Conservation (phyloP, 2,329 filamentous ascomycete genomes). For the Colletotrichum eremochloae region DNA sequence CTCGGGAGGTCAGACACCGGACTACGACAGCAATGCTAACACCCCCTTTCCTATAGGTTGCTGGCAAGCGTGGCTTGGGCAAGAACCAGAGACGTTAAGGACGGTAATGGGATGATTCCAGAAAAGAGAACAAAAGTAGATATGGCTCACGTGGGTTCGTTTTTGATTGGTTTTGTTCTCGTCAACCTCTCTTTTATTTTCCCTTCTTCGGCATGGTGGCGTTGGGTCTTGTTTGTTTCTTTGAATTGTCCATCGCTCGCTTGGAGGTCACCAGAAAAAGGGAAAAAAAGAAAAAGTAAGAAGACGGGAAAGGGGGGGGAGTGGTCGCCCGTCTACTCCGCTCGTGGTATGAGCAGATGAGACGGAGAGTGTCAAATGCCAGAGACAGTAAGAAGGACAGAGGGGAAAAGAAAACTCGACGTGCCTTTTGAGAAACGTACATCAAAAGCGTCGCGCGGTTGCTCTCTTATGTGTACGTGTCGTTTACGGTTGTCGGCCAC, state of each 20-base stretch:
- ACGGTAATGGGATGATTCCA: conserved; percentile 32
- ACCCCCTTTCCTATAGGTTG: conserved; percentile 67
- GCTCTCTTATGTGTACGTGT: neutral
- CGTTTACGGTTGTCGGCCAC: neutral
- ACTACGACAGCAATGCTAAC: conserved; percentile 49
- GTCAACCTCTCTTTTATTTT: neutral
- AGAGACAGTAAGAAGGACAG: neutral
- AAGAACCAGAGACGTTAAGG: conserved; percentile 81
- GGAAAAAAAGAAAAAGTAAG: neutral
- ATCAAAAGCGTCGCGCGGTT: conserved; percentile 14
- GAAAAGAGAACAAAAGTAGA: conserved; percentile 41
- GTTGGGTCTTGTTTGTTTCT: conserved; percentile 31
- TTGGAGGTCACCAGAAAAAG: neutral
- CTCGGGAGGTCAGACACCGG: neutral
- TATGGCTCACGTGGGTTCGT: conserved; percentile 16
- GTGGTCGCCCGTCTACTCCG: neutral
- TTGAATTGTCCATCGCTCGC: conserved; percentile 7
- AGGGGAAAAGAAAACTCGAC: neutral
- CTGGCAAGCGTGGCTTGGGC: conserved; percentile 94
- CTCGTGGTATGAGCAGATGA: neutral
- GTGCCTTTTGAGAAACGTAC: conserved; percentile 25
- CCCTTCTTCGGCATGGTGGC: conserved; percentile 27
- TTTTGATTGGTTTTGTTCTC: conserved; percentile 4
- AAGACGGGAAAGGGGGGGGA: neutral
- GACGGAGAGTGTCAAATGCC: neutral